Base-by-base conservation (phyloP, 202 grass and related monocot species). In the Zoysia matrella region DNA sequence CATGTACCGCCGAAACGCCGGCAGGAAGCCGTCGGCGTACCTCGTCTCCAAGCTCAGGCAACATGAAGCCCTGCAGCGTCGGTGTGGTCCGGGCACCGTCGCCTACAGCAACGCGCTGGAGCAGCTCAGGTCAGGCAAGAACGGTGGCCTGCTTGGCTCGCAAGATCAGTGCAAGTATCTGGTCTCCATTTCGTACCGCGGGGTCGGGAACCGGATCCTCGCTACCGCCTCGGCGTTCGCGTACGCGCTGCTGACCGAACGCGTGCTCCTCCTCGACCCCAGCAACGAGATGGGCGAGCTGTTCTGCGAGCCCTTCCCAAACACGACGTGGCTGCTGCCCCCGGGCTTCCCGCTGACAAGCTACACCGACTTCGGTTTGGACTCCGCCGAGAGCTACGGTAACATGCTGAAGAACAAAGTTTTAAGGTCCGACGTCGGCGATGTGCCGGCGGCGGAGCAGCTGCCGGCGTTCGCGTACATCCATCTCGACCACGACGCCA, bases 241-340 rank as follows among this genome's bases (percentile, higher is more conserved):
- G 22, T 30, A 30, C 22, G 22, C 22, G 22, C 22, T 30, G 22
- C 22, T 30, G 22, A 30, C 22, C 22, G 22, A 30, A 30, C 22
- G 22, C 22, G 80, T 90, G 51, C 57, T 84, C 70, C 77, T 88
- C 65, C 46, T 69, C 72, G 66, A 76, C 51, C 70, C 66, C 45
- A 66, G 68, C 71, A 52, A 52, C 22, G 72, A 62, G 6, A 74
- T 72, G 12, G 52, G 2, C n/a, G 74, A 65, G 11, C 66, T 89
- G 14, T 89, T 89, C 82, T 89, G 87, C 76, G 77, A 89, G 67
- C 93, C 93, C 0, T 95, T 95, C 83, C 85, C 87, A 2, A 64
- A 41, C 65, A 86, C 82, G 11, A 88, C 94, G 9, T 97, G 94
- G 94, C 45, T 91, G 67, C 86, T 97, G 7, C 90, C 90, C 8